Conservation (phyloP, 306 rosid genomes). For the Malus asiatica region DNA sequence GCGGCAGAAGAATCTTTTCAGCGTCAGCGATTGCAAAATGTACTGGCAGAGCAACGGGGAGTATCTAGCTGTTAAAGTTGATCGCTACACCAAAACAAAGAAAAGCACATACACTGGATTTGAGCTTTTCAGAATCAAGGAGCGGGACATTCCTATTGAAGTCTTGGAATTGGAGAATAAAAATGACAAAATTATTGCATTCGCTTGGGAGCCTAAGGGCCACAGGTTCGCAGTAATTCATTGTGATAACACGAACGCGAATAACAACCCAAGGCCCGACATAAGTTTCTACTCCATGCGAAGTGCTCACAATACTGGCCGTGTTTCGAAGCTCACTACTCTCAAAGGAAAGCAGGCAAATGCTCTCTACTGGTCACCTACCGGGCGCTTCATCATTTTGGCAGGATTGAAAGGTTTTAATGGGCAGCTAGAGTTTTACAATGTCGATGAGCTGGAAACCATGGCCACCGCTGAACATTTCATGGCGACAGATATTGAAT, state of each 20-base stretch:
- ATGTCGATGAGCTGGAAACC: conserved; percentile 78
- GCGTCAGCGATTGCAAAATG: conserved; percentile 86
- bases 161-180: conserved; percentile 84
- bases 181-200: conserved; percentile 81
- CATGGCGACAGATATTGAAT: conserved; percentile 74
- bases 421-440: conserved; percentile 69
- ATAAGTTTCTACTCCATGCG: conserved; percentile 69
- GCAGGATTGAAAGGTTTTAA: conserved; percentile 77
- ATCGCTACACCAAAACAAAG: conserved; percentile 66
- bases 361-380: conserved; percentile 84
- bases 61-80: conserved; percentile 79
- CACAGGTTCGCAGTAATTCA: conserved; percentile 77
- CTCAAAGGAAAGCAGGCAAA: conserved; percentile 82
- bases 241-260: conserved; percentile 30
- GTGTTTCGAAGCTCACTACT: conserved; percentile 70
- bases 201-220: conserved; percentile 97
- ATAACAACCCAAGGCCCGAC: conserved; percentile 61
- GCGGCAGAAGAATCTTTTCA: conserved; percentile 66
- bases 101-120: conserved; percentile 78
- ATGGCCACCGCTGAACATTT: conserved; percentile 80
- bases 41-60: conserved; percentile 94
- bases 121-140: conserved; percentile 78
- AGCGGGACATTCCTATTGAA: conserved; percentile 77
- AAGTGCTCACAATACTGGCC: conserved; percentile 51
- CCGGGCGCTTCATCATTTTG: conserved; percentile 60